Evolutionary conservation across 2,329 filamentous ascomycete genomes (phyloP).

Genomic region (Sporothrix sp.): DNA sequence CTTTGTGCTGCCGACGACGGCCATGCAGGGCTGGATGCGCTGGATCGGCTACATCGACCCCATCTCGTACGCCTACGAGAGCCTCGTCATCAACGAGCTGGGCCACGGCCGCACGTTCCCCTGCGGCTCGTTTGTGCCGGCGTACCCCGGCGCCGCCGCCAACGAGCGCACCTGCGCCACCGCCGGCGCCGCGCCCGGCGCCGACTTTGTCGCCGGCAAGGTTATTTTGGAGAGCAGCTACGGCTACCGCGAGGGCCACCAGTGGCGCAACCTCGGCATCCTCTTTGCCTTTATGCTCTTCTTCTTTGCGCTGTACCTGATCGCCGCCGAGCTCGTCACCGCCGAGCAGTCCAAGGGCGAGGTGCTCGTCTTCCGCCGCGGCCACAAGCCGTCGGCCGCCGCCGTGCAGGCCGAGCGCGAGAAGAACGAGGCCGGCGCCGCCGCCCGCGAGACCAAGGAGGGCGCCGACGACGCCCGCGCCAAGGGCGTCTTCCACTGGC

Average conservation of each 20-base stretch:
- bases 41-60: conserved; percentile 80
- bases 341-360: conserved; percentile 64
- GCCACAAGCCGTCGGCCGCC: conserved; percentile 47
- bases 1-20: conserved; percentile 50
- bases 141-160: conserved; percentile 27
- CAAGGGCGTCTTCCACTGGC: conserved; percentile 65
- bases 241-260: conserved; percentile 46
- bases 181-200: conserved; percentile 42
- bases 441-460: conserved; percentile 12
- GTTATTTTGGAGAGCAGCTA: conserved; percentile 46
- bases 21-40: conserved; percentile 70
- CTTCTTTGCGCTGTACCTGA: conserved; percentile 51
- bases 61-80: conserved; percentile 70
- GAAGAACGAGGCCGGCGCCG: conserved; percentile 24
- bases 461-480: not conserved
- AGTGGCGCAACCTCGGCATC: conserved; percentile 65
- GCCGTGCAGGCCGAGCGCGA: conserved; percentile 21
- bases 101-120: conserved; percentile 45
- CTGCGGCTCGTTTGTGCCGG: conserved; percentile 39
- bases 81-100: conserved; percentile 77
- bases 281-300: conserved; percentile 53
- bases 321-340: conserved; percentile 54
- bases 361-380: conserved; percentile 62
- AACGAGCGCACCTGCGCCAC: conserved; percentile 45
- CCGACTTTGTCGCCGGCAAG: conserved; percentile 27